Evolutionary conservation across 2,329 filamentous ascomycete genomes (phyloP).

Genomic region (Bipolaris sorokiniana): DNA sequence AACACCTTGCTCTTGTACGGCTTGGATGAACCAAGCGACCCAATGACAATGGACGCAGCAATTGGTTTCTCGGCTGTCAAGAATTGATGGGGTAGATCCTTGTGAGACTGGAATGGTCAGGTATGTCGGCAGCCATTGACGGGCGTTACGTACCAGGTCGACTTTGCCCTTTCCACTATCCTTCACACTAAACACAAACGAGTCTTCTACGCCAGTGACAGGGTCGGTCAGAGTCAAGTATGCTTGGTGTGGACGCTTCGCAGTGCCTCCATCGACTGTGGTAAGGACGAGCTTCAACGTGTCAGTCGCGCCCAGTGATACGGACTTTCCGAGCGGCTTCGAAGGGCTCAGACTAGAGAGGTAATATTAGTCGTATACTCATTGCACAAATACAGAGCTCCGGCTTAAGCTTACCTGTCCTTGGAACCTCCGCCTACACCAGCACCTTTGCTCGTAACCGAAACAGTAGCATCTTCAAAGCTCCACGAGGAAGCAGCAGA

Average conservation of each 20-base stretch:
- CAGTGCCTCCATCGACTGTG: slow-evolving; percentile 75
- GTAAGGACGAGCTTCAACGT: slow-evolving; percentile 83
- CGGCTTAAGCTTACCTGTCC: slow-evolving; percentile 64
- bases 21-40: slow-evolving; percentile 78
- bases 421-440: slow-evolving; percentile 60
- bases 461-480: slow-evolving; percentile 74
- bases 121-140: slow-evolving; percentile 11
- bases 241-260: slow-evolving; percentile 89
- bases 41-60: slow-evolving; percentile 81
- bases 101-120: slow-evolving; percentile 70
- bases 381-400: slow-evolving; percentile 1
- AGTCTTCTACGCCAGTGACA: slow-evolving; percentile 78
- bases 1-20: slow-evolving; percentile 75
- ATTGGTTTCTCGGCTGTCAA: slow-evolving; percentile 71
- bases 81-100: slow-evolving; percentile 86
- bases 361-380: slow-evolving; percentile 1
- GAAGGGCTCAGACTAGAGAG: slow-evolving; percentile 53
- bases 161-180: slow-evolving; percentile 85
- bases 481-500: slow-evolving; percentile 67
- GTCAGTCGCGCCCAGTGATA: slow-evolving; percentile 71
- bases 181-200: slow-evolving; percentile 83
- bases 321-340: slow-evolving; percentile 65
- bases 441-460: slow-evolving; percentile 66
- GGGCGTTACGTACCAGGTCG: slow-evolving; percentile 70
- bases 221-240: slow-evolving; percentile 83